Evolutionary conservation across 305 asterid species (phyloP).

Genomic region (Fraxinus sp.): DNA sequence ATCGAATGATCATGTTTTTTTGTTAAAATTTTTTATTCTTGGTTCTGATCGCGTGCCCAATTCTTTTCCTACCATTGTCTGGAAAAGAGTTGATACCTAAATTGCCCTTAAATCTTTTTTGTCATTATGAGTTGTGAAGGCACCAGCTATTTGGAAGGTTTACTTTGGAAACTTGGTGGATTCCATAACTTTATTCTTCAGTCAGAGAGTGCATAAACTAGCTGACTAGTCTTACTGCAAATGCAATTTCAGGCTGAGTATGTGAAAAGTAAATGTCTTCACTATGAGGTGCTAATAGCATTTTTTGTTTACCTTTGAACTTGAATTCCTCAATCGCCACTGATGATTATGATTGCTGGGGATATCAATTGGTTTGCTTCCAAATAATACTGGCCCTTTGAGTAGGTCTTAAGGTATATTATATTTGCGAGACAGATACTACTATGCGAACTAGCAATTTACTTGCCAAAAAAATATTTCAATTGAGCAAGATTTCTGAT

Average conservation of each 20-base stretch:
- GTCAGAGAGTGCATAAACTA: not conserved
- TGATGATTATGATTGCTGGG: not conserved
- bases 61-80: not conserved
- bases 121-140: not conserved
- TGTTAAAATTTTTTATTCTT: not conserved
- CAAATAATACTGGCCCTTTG: not conserved
- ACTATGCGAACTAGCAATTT: not conserved
- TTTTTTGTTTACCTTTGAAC: not conserved
- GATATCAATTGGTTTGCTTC: not conserved
- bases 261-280: not conserved
- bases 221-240: not conserved
- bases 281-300: not conserved
- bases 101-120: not conserved
- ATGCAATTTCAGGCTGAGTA: not conserved
- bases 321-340: not conserved
- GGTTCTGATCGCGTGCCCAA: not conserved
- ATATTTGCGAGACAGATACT: not conserved
- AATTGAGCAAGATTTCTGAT: not conserved
- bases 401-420: not conserved
- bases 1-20: not conserved
- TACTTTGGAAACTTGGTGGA: not conserved
- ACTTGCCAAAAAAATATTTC: not conserved
- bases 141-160: not conserved
- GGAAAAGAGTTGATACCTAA: not conserved
- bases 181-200: not conserved